Conservation (phyloP, 257 asterid genomes). For the Gentiana macrophylla region DNA sequence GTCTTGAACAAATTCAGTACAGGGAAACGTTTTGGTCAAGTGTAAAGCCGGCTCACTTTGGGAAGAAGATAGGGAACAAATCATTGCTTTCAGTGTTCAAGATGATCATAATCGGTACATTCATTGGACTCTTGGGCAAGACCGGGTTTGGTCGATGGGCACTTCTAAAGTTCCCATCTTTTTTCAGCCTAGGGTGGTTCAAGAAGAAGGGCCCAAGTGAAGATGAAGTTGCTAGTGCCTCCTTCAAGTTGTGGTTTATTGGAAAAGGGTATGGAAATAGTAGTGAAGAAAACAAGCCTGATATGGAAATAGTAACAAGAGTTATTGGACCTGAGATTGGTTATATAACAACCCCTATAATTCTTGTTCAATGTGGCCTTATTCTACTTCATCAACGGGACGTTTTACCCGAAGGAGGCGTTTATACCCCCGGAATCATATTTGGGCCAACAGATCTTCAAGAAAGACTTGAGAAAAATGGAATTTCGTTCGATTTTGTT, state of each 20-base stretch:
- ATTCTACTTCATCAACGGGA: conserved; percentile 41
- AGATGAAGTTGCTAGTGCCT: conserved; percentile 69
- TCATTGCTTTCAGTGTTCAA: conserved; percentile 45
- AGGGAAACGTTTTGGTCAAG: conserved; percentile 73
- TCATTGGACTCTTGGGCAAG: conserved; percentile 47
- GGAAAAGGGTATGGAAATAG: conserved; percentile 63
- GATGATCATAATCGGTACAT: conserved; percentile 36
- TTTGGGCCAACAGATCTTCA: conserved; percentile 74
- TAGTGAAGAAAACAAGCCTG: conserved; percentile 41
- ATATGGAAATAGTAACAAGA: conserved; percentile 68
- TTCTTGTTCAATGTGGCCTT: conserved; percentile 69
- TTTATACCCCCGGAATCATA: conserved; percentile 72
- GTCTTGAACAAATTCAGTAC: conserved; percentile 24
- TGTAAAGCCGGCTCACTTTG: conserved; percentile 69
- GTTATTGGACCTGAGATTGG: conserved; percentile 95
- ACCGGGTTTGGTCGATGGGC: conserved; percentile 48
- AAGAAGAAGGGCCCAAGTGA: conserved; percentile 71
- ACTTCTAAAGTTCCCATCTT: conserved; percentile 50
- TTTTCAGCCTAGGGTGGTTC: conserved; percentile 64
- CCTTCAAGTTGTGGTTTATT: conserved; percentile 88
- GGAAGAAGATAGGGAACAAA: conserved; percentile 57
- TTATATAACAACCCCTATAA: conserved; percentile 67
- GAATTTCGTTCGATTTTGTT: conserved; percentile 67
- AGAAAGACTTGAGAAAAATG: conserved; percentile 60
- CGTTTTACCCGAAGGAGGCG: conserved; percentile 77